Base-by-base conservation (phyloP, 192 early-diverging fungal species). In the Gigaspora rosea region DNA sequence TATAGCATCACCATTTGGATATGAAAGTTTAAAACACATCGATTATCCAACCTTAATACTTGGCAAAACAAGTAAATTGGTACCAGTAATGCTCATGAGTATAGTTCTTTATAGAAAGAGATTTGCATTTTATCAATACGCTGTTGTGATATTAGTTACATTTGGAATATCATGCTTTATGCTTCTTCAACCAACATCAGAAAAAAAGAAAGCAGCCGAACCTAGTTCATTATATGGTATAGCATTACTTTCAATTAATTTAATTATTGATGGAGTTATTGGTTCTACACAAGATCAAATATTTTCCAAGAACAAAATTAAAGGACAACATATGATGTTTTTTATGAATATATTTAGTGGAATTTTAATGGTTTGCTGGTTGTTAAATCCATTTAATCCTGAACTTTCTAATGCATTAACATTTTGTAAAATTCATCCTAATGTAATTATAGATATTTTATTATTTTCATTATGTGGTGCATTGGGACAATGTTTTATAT, bases 31-130 rank as follows among this genome's bases (percentile, higher is more conserved):
- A 56, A 90, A 91, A 52, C 94, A 97, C 80, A 94, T 99, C 75
- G 96, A 99, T 84, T 99, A 97, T 82, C 96, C 96, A 36, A 98
- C 97, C 11, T 90, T 97, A 89, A 96, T 98, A 54, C 84, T 99
- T 35, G 95, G 96, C 49, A 97, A 97, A 80, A 96, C 96, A 35
- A 97, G 96, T 86, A 98, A 98, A 78, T 89, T 99, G 67, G 89
- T 99, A 20, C 97, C 97, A 6, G 96, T 99, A 16, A 88, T 99
- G 86, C 65, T 95, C 59, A 99, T 99, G 97, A 95, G 95, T 82
- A 91, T 94, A 70, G 58, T 99, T 35, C 85, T 99, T 51, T 97
- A 99, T 81, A 90, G 94, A 33, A 88, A 92, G 57, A 89, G 88
- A 33, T 98, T 94, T 79, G 93, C 97, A 6, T 65, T 84, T n/a